Evolutionary conservation across 1,139 yeast species (phyloP).

Genomic region (Candida buenavistaensis): DNA sequence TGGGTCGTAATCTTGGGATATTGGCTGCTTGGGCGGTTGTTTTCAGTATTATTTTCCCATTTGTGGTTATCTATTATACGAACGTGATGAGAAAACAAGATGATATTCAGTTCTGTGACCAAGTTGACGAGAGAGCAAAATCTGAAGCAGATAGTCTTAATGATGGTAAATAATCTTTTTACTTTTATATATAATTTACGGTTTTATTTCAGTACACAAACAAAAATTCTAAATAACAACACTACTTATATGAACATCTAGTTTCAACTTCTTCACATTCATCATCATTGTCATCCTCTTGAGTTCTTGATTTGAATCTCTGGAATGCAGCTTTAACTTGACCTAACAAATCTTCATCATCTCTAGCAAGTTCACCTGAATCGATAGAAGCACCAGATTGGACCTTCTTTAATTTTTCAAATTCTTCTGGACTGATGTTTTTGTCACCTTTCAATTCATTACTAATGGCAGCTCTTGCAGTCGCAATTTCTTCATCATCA

Average conservation of each 20-base stretch:
- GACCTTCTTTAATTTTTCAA: constrained; percentile 28
- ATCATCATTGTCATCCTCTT: constrained; percentile 37
- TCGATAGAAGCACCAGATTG: constrained; percentile 39
- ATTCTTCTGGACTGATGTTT: constrained; percentile 21
- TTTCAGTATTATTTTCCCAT: constrained; percentile 38
- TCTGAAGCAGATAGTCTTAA: background rate
- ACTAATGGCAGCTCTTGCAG: constrained; percentile 20
- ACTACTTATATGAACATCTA: constrained; percentile 19
- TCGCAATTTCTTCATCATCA: constrained; percentile 51
- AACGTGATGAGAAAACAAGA: constrained; percentile 25
- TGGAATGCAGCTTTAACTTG: constrained; percentile 58
- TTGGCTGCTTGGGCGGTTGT: constrained; percentile 34
- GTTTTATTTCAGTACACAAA: background rate
- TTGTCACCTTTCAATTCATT: constrained; percentile 16
- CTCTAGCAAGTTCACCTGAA: constrained; percentile 18
- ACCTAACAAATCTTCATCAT: constrained; percentile 42
- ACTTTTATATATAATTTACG: too few relatives aligned
- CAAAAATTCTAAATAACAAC: background rate
- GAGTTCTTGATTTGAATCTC: constrained; percentile 40
- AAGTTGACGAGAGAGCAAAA: background rate
- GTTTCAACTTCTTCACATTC: constrained; percentile 56
- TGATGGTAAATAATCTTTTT: too few relatives aligned
- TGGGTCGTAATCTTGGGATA: constrained; percentile 40
- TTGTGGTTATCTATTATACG: constrained; percentile 33
- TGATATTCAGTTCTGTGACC: background rate